These are phyloP conservation scores for Styphnolobium japonicum DNA, from an alignment of 306 rosid species.

Conservation along the genomic window DNA sequence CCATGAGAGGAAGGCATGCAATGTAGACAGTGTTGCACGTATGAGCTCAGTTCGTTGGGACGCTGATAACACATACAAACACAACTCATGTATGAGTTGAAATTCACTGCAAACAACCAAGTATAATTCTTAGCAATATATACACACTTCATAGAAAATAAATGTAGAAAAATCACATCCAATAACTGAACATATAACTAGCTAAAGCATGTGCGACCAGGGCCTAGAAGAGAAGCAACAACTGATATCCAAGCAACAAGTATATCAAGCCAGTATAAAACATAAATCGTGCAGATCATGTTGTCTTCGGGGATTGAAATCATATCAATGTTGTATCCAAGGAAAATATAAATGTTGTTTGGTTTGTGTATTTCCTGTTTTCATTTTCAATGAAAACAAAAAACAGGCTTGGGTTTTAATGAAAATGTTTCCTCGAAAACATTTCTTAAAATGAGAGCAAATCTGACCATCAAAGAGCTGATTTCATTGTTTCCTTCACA, in stretches of 20 bases:
- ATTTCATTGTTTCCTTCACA: too few relatives aligned
- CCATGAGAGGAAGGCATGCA: conserved; percentile 98
- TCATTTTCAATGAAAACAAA: too few relatives aligned
- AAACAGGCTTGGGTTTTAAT: too few relatives aligned
- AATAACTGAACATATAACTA: not conserved
- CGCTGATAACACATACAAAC: conserved; percentile 90
- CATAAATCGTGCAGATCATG: not conserved
- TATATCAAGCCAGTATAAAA: not conserved
- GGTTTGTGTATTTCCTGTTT: too few relatives aligned
- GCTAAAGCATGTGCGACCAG: not conserved
- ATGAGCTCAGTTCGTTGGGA: conserved; percentile 94
- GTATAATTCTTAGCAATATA: conserved; percentile 21
- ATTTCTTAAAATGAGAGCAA: too few relatives aligned
- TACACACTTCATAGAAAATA: not conserved
- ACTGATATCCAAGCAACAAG: not conserved
- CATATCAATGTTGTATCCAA: not conserved
- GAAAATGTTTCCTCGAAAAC: too few relatives aligned
- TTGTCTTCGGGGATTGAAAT: not conserved
- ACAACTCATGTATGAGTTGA: conserved; percentile 97
- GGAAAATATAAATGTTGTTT: too few relatives aligned
- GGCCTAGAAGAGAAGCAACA: not conserved
- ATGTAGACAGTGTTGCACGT: conserved; percentile 85
- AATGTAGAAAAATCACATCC: not conserved
- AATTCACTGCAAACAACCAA: conserved; percentile 78
- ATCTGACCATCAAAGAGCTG: too few relatives aligned